Evolutionary conservation across 805 yeast genomes (phyloP).

Genomic region (Tetrapisispora nanseiensis): DNA sequence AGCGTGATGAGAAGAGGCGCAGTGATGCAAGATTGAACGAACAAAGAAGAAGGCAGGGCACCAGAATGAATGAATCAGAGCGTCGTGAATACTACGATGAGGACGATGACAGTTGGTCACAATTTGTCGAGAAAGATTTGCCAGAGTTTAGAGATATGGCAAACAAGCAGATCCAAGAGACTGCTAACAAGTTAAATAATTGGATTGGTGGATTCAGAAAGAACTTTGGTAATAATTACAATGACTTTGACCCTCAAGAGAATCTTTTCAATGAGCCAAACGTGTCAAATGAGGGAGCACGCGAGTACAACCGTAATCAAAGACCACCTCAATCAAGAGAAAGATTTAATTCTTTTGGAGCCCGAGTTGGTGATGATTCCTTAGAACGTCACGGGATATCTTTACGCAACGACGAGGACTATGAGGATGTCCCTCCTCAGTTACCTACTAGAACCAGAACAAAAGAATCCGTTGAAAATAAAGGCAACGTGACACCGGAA

Average conservation of each 20-base stretch:
- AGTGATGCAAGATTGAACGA: slow-evolving; percentile 23
- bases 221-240: slow-evolving; percentile 6
- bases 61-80: slow-evolving; percentile 9
- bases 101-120: slow-evolving; percentile 45
- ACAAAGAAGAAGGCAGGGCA: slow-evolving; percentile 16
- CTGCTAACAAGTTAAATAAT: slow-evolving; percentile 60
- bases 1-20: slow-evolving; percentile 13
- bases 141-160: slow-evolving; percentile 59
- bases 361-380: slow-evolving; percentile 23
- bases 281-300: neutral
- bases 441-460: slow-evolving; percentile 18
- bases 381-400: slow-evolving; percentile 25
- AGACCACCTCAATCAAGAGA: slow-evolving; percentile 14
- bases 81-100: slow-evolving; percentile 21
- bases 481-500: slow-evolving; percentile 5
- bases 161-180: slow-evolving; percentile 69
- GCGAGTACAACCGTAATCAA: neutral
- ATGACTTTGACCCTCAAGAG: neutral
- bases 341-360: slow-evolving; percentile 29
- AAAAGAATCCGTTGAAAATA: neutral
- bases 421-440: slow-evolving; percentile 29
- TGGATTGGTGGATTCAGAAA: slow-evolving; percentile 59
- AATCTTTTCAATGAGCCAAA: neutral
- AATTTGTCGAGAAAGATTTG: slow-evolving; percentile 44
- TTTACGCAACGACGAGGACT: slow-evolving; percentile 22